Evolutionary conservation across 1,284 basidiomycete genomes (phyloP), one percentile per base, ranked within the genome.

Genomic region (Ganoderma meredithae): DNA sequence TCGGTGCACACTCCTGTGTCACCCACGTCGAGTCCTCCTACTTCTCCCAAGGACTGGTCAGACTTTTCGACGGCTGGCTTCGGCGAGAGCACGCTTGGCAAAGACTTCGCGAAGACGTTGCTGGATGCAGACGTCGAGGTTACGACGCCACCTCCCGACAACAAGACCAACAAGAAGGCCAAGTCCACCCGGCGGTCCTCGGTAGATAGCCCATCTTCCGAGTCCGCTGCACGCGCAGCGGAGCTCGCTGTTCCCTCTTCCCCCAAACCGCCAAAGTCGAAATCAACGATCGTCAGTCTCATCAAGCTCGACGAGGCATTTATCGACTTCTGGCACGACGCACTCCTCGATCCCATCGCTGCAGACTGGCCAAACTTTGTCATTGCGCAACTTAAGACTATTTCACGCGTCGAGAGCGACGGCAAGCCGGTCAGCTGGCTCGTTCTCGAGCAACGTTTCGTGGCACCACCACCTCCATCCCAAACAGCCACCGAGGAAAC

Each of bases 251-350:
- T 44, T 1, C 65, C 63, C 1, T 62, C 63, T 69, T 40, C 39
- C 22, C 47, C 47, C 15, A 78, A 69, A 65, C 74, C 22, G 75
- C 67, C 79, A 19, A 63, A 80, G 55, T 82, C 83, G 22, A 85
- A 79, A 74, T 80, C 84, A 22, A 82, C 83, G 0, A 77, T 80
- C 13, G 79, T 89, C 6, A 81, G 83, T 27, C 69, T 86, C 41
- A 78, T 88, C n/a, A 84, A 88, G 69, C 75, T 93, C 7, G 92
- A 93, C 73, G 91, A 93, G 75, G 90, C 90, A 1, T 93, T 93
- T 76, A 79, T 92, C 65, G 92, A 93, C 77, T 93, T 92, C 75
- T 93, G 91, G 90, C 85, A 83, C 62, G 91, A 93, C 72, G 85
- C 90, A 1, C 74, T 93, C 22, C 78, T 88, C 10, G 91, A 93